Evolutionary conservation across 129 eudicot genomes (phyloP), one percentile per base, ranked within the genome.

Genomic region (Saussurea involucrata): DNA sequence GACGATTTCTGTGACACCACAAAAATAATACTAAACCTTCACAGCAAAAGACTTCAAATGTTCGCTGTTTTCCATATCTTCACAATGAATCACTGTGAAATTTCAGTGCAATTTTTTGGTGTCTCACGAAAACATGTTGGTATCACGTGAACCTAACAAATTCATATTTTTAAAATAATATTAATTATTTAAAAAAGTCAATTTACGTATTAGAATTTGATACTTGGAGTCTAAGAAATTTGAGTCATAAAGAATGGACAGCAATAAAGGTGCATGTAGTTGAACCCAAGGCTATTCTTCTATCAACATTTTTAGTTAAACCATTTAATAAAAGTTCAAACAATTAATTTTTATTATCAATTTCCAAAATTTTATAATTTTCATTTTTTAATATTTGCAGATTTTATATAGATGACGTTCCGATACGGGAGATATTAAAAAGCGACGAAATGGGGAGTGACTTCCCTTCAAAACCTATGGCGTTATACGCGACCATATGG

Each of bases 401-500:
- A 66, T 95, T 95, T 74, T 95, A 83, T 71, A 84, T 95, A 1
- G 98, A 95, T 21, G 85, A 95, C 7, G 76, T 89, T 40, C 98
- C 98, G 1, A 91, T 95, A n/a, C 75, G 98, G 11, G 94, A 91
- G 66, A 91, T 95, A 33, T 13, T 71, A 22, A 64, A 84, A 12
- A 89, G 68, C 33, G 82, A 87, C 5, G 97, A 83, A 58, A 91
- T 89, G 98, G 92, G 86, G 0, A 85, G 83, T n/a, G 98, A 95
- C 83, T 95, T 80, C 79, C 98, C 98, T 13, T 87, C 97, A 0
- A 95, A 95, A 71, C 98, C 98, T 0, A 95, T 95, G 98, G 86
- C 90, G 0, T 46, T 95, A 44, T 95, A 95, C n/a, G 98, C 98
- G 63, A 95, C 98, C 37, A 95, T 95, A 32, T 95, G 98, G 98